A percentile compares a stretch with the other conserved stretches of the same genome.
Evolutionary conservation across 495 filamentous ascomycete species (phyloP).

Genomic region (Letharia lupina): DNA sequence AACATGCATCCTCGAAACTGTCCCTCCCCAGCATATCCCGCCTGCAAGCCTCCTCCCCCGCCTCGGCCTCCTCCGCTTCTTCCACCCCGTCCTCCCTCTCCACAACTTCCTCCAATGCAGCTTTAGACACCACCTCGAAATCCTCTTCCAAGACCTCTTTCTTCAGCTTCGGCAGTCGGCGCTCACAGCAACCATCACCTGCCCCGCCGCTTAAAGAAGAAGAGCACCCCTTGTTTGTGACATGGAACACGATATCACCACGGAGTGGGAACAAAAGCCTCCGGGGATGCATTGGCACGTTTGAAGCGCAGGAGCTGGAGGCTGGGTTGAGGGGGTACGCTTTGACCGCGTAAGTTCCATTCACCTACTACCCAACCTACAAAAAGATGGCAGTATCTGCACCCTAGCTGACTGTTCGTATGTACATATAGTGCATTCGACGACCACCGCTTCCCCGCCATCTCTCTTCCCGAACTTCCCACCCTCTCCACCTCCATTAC

Average conservation of each 20-base stretch:
- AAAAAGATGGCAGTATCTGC: background rate
- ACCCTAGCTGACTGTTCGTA: constrained; percentile 1
- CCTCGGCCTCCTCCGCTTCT: constrained; percentile 26
- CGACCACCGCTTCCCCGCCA: constrained; percentile 76
- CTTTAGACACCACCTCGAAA: constrained; percentile 37
- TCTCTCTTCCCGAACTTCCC: constrained; percentile 57
- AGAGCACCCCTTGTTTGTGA: constrained; percentile 74
- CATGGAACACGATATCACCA: constrained; percentile 71
- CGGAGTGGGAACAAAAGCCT: constrained; percentile 55
- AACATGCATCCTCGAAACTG: constrained; percentile 4
- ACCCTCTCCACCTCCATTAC: constrained; percentile 62
- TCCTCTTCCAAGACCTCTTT: constrained; percentile 37
- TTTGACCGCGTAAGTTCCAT: constrained; percentile 60
- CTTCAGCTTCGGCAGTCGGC: constrained; percentile 32
- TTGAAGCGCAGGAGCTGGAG: constrained; percentile 67
- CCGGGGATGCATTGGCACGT: constrained; percentile 95
- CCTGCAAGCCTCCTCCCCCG: constrained; percentile 26
- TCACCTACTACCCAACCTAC: background rate
- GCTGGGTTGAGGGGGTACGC: constrained; percentile 72
- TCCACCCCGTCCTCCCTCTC: constrained; percentile 24
- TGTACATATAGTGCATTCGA: constrained; percentile 56
- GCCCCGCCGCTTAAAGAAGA: constrained; percentile 22
- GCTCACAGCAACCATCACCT: constrained; percentile 28
- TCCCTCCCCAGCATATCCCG: constrained; percentile 23
- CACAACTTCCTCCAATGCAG: constrained; percentile 40